These are phyloP conservation scores for Lasiosphaeria ovina DNA, from an alignment of 495 filamentous ascomycete species.

Conservation along the genomic window DNA sequence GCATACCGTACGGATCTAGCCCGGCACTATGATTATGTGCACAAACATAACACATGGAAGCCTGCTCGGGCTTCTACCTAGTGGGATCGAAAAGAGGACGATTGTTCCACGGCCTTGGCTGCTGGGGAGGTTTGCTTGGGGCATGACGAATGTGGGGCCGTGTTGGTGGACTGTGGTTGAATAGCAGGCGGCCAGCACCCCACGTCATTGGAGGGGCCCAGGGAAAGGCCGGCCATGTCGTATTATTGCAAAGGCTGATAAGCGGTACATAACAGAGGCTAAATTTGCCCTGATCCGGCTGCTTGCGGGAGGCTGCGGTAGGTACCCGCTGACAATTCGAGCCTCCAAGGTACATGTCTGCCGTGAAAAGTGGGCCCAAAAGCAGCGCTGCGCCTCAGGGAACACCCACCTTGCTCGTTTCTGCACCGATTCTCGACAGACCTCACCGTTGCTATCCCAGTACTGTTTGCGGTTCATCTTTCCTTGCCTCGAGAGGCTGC, in stretches of 20 bases:
- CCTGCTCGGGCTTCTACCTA: background rate
- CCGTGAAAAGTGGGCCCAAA: background rate
- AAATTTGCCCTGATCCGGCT: background rate
- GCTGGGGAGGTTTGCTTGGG: background rate
- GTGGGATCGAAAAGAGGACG: background rate
- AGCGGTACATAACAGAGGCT: constrained; percentile 1
- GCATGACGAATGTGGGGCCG: background rate
- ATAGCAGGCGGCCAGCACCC: constrained; percentile 1
- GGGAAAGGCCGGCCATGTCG: constrained; percentile 6
- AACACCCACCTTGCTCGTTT: constrained; percentile 2
- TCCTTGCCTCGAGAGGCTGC: background rate
- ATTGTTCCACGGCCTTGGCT: background rate
- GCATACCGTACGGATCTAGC: background rate
- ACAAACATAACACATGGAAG: background rate
- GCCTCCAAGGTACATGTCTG: background rate
- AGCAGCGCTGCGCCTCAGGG: constrained; percentile 3
- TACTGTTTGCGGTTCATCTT: background rate
- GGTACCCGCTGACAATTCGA: background rate
- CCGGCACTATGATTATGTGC: background rate
- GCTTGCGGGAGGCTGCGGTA: background rate
- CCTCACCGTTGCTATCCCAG: background rate
- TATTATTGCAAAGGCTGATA: background rate
- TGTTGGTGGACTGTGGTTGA: background rate
- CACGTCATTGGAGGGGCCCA: constrained; percentile 27
- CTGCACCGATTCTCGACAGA: background rate